Percentiles rank a stretch among this genome's conserved stretches.
Evolutionary conservation across 257 asterid species (phyloP).

Genomic region (Penstemon barbatus): DNA sequence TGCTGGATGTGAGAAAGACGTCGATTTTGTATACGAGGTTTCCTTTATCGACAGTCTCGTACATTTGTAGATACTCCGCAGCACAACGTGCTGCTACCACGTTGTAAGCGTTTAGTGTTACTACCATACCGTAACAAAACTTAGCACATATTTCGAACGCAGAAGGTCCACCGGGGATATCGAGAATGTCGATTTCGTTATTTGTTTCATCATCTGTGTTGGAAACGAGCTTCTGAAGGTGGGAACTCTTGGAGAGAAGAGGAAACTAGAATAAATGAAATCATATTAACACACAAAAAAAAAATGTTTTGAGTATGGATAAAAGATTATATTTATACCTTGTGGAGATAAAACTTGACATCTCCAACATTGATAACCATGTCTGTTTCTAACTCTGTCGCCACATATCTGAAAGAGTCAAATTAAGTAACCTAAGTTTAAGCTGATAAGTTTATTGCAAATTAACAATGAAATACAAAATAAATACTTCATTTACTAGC

Average conservation of each 20-base stretch:
- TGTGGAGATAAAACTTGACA: slow-evolving; percentile 51
- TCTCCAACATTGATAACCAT: slow-evolving; percentile 45
- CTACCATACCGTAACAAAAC: slow-evolving; percentile 84
- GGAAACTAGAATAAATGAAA: slow-evolving; percentile 57
- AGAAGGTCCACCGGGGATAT: slow-evolving; percentile 81
- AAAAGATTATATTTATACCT: slow-evolving; percentile 31
- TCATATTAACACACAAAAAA: slow-evolving; percentile 17
- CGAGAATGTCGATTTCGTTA: slow-evolving; percentile 54
- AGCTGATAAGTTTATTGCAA: too few relatives aligned
- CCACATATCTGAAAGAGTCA: slow-evolving; percentile 43
- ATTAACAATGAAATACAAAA: not conserved
- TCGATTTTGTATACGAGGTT: slow-evolving; percentile 80
- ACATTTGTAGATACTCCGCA: slow-evolving; percentile 83
- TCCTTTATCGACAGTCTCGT: slow-evolving; percentile 75
- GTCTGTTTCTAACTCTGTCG: slow-evolving; percentile 50
- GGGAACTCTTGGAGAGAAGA: slow-evolving; percentile 68
- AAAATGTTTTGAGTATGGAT: not conserved
- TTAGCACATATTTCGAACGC: slow-evolving; percentile 85
- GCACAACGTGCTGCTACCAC: slow-evolving; percentile 88
- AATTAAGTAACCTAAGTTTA: too few relatives aligned
- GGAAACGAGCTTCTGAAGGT: slow-evolving; percentile 62
- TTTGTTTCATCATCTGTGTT: slow-evolving; percentile 37
- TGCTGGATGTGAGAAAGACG: slow-evolving; percentile 72
- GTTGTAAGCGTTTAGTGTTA: slow-evolving; percentile 77
- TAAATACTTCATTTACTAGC: not conserved